These are phyloP conservation scores for Cordyceps pruinosa DNA, from an alignment of 2,329 filamentous ascomycete species.

Conservation along the genomic window DNA sequence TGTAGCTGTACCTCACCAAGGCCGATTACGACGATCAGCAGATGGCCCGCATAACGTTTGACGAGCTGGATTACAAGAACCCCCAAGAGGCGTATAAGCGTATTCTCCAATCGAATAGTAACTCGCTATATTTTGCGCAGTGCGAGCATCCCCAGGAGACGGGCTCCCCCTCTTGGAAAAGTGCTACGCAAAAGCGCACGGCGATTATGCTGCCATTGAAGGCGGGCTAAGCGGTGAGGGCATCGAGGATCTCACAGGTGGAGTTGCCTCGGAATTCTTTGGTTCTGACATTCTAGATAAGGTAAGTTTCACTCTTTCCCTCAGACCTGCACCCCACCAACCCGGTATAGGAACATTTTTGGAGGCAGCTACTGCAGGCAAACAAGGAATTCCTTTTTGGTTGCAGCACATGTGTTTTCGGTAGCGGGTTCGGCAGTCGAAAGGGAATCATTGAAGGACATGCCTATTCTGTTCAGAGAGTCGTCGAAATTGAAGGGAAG, in stretches of 20 bases:
- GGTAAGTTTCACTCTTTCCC: conserved; percentile 29
- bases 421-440: conserved; percentile 39
- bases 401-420: conserved; percentile 42
- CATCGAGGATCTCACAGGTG: conserved; percentile 55
- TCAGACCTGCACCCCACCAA: background rate
- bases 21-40: conserved; percentile 55
- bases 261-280: conserved; percentile 60
- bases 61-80: conserved; percentile 40
- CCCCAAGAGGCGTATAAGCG: conserved; percentile 57
- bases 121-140: conserved; percentile 70
- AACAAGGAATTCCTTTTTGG: conserved; percentile 72
- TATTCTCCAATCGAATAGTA: conserved; percentile 66
- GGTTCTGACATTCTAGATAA: conserved; percentile 66
- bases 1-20: conserved; percentile 44
- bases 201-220: conserved; percentile 68
- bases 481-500: conserved; percentile 48
- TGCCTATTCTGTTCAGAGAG: conserved; percentile 56
- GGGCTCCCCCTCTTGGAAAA: conserved; percentile 73
- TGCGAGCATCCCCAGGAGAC: conserved; percentile 70
- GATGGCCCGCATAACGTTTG: conserved; percentile 38
- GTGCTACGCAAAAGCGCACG: conserved; percentile 74
- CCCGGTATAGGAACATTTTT: conserved; percentile 46
- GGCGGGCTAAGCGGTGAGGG: conserved; percentile 61
- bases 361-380: conserved; percentile 68
- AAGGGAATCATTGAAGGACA: conserved; percentile 54